These are phyloP conservation scores for Eucalyptus melliodora DNA, from an alignment of 345 rosid genomes.

Conservation along the genomic window DNA sequence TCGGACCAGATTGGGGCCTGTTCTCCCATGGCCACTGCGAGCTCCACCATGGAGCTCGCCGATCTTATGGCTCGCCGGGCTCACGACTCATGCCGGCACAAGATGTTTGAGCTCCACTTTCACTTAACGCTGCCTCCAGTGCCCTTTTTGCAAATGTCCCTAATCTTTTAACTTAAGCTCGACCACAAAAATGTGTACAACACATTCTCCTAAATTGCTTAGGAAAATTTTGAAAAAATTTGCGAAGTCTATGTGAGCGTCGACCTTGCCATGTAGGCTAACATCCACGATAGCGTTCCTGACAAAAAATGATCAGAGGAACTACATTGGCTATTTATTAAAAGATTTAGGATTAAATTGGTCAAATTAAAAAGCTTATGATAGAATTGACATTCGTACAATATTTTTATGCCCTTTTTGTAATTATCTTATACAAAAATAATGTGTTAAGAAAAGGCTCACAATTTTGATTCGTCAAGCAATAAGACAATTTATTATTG, in stretches of 20 bases:
- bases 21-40: neutral
- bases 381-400: fast-evolving
- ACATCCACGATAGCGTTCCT: no score
- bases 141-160: no score
- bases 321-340: neutral
- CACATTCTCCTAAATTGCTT: no score
- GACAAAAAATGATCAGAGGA: no score
- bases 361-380: fast-evolving
- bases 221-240: no score
- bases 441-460: neutral
- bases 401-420: neutral
- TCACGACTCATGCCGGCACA: neutral
- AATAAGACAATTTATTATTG: neutral
- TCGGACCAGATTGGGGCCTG: neutral
- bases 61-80: neutral
- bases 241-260: neutral
- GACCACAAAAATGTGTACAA: neutral
- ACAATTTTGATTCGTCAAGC: neutral
- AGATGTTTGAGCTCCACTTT: neutral
- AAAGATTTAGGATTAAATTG: fast-evolving
- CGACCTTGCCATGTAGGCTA: neutral
- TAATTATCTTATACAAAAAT: neutral
- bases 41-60: neutral
- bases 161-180: neutral
- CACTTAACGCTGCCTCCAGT: no score